Base-by-base conservation (phyloP, 2,329 filamentous ascomycete genomes). In the Fusarium xylarioides region DNA sequence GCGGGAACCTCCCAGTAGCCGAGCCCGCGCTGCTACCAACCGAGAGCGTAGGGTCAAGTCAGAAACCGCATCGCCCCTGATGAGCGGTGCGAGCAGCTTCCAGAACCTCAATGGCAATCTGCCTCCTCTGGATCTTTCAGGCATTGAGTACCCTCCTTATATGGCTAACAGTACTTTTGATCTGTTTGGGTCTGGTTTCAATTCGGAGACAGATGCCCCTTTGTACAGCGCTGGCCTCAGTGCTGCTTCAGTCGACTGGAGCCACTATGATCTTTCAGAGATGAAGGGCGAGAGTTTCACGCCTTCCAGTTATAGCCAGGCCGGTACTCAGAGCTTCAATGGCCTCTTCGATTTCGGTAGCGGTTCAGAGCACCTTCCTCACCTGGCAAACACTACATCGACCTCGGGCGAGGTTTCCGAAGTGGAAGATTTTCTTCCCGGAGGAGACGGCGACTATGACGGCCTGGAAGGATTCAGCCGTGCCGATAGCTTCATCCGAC, bases 401-500 rank as follows among this genome's bases (percentile, higher is more conserved):
- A 91, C 89, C 14, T 92, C 90, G 18, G 90, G 90, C 40, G 90
- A 92, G 68, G 90, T 91, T 14, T 92, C 90, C 15, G 90, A 92
- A 78, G 89, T 89, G 10, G 91, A 92, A 69, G 90, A 92, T 73
- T 86, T 87, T 67, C 81, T 86, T 56, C 83, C 82, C 56, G 82
- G 85, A 71, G 83, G 85, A 70, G 82, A 83, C 38, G 87, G 87
- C 68, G 84, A 86, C 53, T 87, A 87, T 69, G 82, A 84, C 32
- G 77, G 86, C 63, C 84, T 85, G 56, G 86, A 74, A 32, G 71
- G 71, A 15, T 74, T 73, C 23, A 55, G 71, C 43, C 71, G 83
- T 64, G 81, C 86, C 60, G 86, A 84, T 73, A 87, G 78, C 60
- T 85, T 82, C 68, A 79, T 89, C 37, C 81, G 87, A 37, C 85